A percentile compares a stretch with the other conserved stretches of the same genome.
Evolutionary conservation across 2,329 filamentous ascomycete species (phyloP).

Genomic region (Teratosphaeria pseudoeucalypti): DNA sequence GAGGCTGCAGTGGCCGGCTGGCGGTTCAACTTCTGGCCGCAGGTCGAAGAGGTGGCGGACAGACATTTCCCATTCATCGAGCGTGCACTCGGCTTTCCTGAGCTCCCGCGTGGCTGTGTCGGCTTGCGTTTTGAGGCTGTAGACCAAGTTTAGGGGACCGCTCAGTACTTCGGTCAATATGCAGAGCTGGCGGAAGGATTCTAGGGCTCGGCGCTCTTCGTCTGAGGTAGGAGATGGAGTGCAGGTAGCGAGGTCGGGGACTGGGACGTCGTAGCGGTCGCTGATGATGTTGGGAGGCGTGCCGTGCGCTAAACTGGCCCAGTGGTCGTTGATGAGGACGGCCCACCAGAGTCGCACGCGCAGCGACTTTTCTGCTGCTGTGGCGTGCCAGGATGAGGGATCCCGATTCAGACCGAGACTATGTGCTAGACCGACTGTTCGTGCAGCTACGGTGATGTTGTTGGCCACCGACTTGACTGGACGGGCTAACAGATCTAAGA

Average conservation of each 20-base stretch:
- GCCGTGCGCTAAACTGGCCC: slow-evolving; percentile 47
- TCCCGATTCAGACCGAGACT: slow-evolving; percentile 47
- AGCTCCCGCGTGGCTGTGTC: slow-evolving; percentile 18
- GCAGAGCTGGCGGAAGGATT: slow-evolving; percentile 45
- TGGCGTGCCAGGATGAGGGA: slow-evolving; percentile 43
- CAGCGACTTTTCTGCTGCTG: slow-evolving; percentile 40
- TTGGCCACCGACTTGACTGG: slow-evolving; percentile 32
- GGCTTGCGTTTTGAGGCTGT: slow-evolving; percentile 24
- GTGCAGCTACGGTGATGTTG: slow-evolving; percentile 45
- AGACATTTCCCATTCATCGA: slow-evolving; percentile 26
- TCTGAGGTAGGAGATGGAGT: slow-evolving; percentile 15
- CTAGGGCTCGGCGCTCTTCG: slow-evolving; percentile 23
- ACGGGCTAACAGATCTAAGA: slow-evolving; percentile 32
- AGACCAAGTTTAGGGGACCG: slow-evolving; percentile 29
- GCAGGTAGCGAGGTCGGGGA: slow-evolving; percentile 37
- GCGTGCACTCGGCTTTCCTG: slow-evolving; percentile 22
- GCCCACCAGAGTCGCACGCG: slow-evolving; percentile 48
- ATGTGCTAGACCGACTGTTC: slow-evolving; percentile 44
- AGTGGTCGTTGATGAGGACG: slow-evolving; percentile 47
- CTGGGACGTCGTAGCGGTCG: slow-evolving; percentile 46
- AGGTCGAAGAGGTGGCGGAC: neutral
- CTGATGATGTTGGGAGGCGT: slow-evolving; percentile 44
- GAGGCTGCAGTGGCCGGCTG: slow-evolving; percentile 24
- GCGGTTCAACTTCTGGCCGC: neutral
- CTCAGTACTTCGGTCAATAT: slow-evolving; percentile 36